Percentiles rank a stretch among this genome's conserved stretches.
Conservation (phyloP, 1,284 basidiomycete genomes). For the Rhodotorula sp. region DNA sequence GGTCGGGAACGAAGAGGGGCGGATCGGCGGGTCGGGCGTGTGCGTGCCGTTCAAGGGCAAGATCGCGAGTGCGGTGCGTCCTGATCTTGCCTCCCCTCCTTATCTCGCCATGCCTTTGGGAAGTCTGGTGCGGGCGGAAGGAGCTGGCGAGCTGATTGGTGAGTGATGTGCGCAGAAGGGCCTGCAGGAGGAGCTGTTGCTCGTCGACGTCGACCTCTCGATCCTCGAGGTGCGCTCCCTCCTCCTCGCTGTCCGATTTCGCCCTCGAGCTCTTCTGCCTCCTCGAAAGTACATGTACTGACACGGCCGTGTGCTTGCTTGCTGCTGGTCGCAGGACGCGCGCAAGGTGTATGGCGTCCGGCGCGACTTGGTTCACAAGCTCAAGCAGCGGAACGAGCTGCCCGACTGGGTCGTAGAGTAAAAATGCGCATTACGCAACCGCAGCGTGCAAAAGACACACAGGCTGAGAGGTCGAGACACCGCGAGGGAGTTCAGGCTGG, state of each 20-base stretch:
- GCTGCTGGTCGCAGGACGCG: constrained; percentile 40
- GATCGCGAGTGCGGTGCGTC: constrained; percentile 31
- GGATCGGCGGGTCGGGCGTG: constrained; percentile 38
- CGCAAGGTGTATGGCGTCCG: constrained; percentile 41
- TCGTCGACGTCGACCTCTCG: constrained; percentile 40
- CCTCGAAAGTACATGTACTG: no score
- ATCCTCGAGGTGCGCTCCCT: constrained; percentile 27
- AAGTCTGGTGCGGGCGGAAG: no score
- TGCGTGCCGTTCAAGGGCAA: constrained; percentile 43
- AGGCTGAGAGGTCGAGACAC: no score
- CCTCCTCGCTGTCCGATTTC: background rate
- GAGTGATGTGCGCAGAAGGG: constrained; percentile 8
- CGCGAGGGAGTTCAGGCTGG: no score
- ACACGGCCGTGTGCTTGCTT: no score
- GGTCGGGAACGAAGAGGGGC: constrained; percentile 28
- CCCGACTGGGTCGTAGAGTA: constrained; percentile 17
- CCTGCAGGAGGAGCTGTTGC: constrained; percentile 38
- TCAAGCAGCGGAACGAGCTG: background rate
- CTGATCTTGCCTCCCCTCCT: background rate
- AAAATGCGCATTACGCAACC: no score
- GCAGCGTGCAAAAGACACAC: no score
- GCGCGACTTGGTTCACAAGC: constrained; percentile 28
- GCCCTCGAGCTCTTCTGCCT: background rate
- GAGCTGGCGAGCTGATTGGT: no score
- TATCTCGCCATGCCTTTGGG: background rate